These are phyloP conservation scores for Globisporangium canariense DNA, from an alignment of 352 stramenopile genomes.

Conservation along the genomic window DNA sequence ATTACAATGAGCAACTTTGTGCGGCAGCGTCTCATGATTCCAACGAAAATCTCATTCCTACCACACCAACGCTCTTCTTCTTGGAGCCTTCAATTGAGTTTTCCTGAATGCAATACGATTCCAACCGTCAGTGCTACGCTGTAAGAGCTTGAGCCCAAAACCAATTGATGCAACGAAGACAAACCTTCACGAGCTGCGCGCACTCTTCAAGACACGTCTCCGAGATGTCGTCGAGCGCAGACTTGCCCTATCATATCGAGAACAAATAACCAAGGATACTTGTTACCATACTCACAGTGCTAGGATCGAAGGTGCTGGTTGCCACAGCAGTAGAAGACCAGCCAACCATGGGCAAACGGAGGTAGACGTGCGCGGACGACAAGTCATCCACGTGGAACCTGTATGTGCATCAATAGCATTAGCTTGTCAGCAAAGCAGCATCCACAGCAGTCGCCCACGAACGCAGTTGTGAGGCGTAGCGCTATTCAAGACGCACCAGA, in stretches of 20 bases:
- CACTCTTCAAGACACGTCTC: slow-evolving; percentile 85
- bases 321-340: background rate
- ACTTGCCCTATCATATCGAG: slow-evolving; percentile 42
- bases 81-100: slow-evolving; percentile 95
- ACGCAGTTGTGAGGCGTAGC: background rate
- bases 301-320: background rate
- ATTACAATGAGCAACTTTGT: background rate
- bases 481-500: slow-evolving; percentile 56
- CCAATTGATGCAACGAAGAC: background rate
- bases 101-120: slow-evolving; percentile 32
- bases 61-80: slow-evolving; percentile 85
- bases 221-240: slow-evolving; percentile 76
- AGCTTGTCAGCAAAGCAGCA: background rate
- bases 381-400: slow-evolving; percentile 98
- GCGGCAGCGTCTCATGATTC: background rate
- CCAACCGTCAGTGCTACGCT: background rate
- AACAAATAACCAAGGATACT: background rate
- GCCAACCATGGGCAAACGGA: slow-evolving; percentile 87
- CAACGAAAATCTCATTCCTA: slow-evolving; percentile 16
- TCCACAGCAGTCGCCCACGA: background rate
- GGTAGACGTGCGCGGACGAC: slow-evolving; percentile 97
- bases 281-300: background rate
- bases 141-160: background rate
- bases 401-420: background rate
- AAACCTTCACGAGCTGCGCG: slow-evolving; percentile 89